These are phyloP conservation scores for Pestalotiopsis sp. DNA, from an alignment of 2,329 filamentous ascomycete genomes.

Conservation along the genomic window DNA sequence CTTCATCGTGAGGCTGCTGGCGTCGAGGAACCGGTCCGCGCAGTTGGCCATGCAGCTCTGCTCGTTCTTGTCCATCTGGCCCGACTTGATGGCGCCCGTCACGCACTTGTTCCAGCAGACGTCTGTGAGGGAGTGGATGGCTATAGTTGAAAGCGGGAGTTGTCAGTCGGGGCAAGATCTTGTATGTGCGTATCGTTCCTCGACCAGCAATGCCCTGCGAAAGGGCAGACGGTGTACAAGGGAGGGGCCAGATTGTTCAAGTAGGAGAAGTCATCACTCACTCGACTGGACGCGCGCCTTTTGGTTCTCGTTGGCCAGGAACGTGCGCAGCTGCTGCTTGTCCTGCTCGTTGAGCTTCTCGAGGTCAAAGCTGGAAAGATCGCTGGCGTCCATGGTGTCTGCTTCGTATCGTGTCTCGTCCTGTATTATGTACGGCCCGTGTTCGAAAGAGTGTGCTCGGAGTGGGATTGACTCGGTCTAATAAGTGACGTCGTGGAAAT, in stretches of 20 bases:
- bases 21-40: conserved; percentile 90
- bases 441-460: neutral
- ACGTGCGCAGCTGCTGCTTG: conserved; percentile 84
- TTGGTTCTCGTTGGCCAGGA: conserved; percentile 81
- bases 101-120: conserved; percentile 96
- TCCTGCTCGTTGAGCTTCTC: conserved; percentile 77
- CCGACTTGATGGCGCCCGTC: conserved; percentile 68
- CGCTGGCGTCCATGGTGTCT: conserved; percentile 28
- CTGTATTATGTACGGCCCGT: no score
- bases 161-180: neutral
- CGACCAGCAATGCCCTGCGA: no score
- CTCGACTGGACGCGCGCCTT: conserved; percentile 68
- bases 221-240: no score
- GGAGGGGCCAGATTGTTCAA: no score
- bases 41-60: conserved; percentile 88
- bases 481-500: neutral
- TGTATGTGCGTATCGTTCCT: neutral
- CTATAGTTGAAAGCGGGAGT: conserved; percentile 29
- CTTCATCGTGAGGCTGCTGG: conserved; percentile 80
- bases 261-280: conserved; percentile 38
- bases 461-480: neutral
- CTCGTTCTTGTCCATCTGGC: conserved; percentile 74
- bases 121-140: conserved; percentile 60
- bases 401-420: neutral
- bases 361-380: conserved; percentile 61